Evolutionary conservation across 208 protist genomes (phyloP).

Genomic region (Trypanosoma theileri): DNA sequence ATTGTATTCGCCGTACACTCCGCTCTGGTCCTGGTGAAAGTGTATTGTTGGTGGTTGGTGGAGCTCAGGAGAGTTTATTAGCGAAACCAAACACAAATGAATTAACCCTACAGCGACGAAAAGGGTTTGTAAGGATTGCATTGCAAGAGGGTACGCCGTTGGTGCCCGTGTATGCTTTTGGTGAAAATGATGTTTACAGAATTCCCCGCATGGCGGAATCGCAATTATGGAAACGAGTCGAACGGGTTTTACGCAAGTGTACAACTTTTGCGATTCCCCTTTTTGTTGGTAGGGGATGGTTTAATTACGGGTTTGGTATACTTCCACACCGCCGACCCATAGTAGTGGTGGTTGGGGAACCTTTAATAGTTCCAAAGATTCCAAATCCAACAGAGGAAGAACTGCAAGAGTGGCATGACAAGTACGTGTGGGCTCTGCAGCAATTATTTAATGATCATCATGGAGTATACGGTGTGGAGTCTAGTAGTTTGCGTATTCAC

Average conservation of each 20-base stretch:
- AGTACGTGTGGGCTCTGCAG: slow-evolving; percentile 75
- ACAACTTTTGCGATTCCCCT: slow-evolving; percentile 72
- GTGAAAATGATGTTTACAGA: slow-evolving; percentile 86
- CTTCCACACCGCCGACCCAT: slow-evolving; percentile 78
- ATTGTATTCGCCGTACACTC: slow-evolving; percentile 71
- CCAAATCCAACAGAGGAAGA: slow-evolving; percentile 61
- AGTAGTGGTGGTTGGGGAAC: slow-evolving; percentile 78
- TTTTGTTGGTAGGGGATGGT: slow-evolving; percentile 75
- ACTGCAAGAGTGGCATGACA: slow-evolving; percentile 65
- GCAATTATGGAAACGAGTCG: slow-evolving; percentile 30
- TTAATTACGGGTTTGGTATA: slow-evolving; percentile 69
- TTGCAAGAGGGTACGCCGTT: slow-evolving; percentile 73
- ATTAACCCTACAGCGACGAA: slow-evolving; percentile 64
- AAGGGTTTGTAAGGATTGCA: slow-evolving; percentile 87
- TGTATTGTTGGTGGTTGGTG: slow-evolving; percentile 83
- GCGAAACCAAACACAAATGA: slow-evolving; percentile 73
- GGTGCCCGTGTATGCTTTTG: slow-evolving; percentile 86
- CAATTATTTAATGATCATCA: slow-evolving; percentile 70
- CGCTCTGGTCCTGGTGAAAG: slow-evolving; percentile 69
- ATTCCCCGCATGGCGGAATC: slow-evolving; percentile 36
- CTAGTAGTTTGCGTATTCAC: slow-evolving; percentile 62
- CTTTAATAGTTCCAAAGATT: slow-evolving; percentile 67
- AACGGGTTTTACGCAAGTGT: slow-evolving; percentile 36
- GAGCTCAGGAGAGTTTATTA: slow-evolving; percentile 76
- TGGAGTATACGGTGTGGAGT: slow-evolving; percentile 74